Conservation (phyloP, 805 yeast species). For the Pachysolen tannophilus region DNA sequence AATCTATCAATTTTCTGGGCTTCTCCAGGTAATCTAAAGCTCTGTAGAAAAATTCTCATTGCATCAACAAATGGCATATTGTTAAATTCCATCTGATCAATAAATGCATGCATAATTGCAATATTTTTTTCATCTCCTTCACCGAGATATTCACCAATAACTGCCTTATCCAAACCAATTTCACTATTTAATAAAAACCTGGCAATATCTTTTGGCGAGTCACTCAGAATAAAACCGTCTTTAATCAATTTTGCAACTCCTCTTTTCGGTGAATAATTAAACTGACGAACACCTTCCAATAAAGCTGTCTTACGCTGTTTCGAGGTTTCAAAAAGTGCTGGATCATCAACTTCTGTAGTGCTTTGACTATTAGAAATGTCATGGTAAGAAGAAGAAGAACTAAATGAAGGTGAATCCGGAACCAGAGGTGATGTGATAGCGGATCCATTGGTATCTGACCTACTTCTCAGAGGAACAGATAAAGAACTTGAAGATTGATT, state of each 20-base stretch:
- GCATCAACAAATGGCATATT: slow-evolving; percentile 74
- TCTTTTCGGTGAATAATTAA: slow-evolving; percentile 77
- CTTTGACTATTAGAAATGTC: slow-evolving; percentile 13
- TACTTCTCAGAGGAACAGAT: slow-evolving; percentile 16
- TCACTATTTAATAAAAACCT: slow-evolving; percentile 57
- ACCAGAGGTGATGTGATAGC: slow-evolving; percentile 4
- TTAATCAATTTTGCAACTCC: slow-evolving; percentile 61
- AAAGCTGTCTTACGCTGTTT: slow-evolving; percentile 80
- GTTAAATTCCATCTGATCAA: slow-evolving; percentile 76
- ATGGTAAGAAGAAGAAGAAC: slow-evolving; percentile 13
- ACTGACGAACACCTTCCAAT: slow-evolving; percentile 67
- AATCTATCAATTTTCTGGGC: slow-evolving; percentile 95
- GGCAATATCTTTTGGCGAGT: slow-evolving; percentile 66
- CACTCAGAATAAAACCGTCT: slow-evolving; percentile 53
- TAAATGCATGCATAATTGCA: slow-evolving; percentile 87
- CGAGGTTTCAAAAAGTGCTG: slow-evolving; percentile 75
- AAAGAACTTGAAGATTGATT: slow-evolving; percentile 1
- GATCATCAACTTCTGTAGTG: slow-evolving; percentile 50
- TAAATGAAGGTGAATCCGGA: slow-evolving; percentile 8
- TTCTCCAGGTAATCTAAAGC: slow-evolving; percentile 94
- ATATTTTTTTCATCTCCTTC: slow-evolving; percentile 76
- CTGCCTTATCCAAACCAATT: slow-evolving; percentile 74
- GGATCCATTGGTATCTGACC: slow-evolving; percentile 20
- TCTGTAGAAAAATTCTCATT: slow-evolving; percentile 73
- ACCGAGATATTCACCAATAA: slow-evolving; percentile 87